Evolutionary conservation across 1,139 yeast species (phyloP).

Genomic region (Yarrowia galli): DNA sequence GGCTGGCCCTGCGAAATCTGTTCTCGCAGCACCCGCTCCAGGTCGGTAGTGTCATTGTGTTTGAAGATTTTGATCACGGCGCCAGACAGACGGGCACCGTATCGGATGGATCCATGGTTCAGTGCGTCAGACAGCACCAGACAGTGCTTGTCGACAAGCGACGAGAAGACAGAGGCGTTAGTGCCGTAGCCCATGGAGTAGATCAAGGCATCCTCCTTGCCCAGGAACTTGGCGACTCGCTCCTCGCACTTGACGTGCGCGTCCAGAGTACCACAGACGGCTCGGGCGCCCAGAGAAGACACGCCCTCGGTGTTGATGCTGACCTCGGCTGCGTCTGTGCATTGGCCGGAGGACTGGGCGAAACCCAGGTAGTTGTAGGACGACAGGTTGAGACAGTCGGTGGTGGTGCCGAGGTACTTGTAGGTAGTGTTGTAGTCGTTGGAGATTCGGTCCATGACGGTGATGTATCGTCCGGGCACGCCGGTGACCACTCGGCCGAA

Average conservation of each 20-base stretch:
- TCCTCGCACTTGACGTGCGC: constrained; percentile 77
- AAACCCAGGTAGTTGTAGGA: constrained; percentile 95
- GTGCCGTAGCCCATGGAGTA: constrained; percentile 97
- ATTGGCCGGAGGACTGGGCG: constrained; percentile 92
- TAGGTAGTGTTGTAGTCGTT: constrained; percentile 64
- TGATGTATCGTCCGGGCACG: constrained; percentile 92
- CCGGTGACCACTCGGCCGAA: constrained; percentile 96
- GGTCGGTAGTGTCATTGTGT: constrained; percentile 85
- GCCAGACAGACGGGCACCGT: constrained; percentile 92
- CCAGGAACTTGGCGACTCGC: constrained; percentile 83
- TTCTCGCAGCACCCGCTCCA: constrained; percentile 82
- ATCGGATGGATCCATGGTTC: constrained; percentile 94
- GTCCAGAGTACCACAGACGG: constrained; percentile 76
- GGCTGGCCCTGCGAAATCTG: constrained; percentile 97
- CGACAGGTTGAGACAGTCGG: constrained; percentile 83
- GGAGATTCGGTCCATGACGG: constrained; percentile 77
- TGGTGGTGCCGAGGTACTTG: constrained; percentile 74
- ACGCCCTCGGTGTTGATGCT: constrained; percentile 74
- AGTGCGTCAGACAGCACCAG: constrained; percentile 92
- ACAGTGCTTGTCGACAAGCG: constrained; percentile 85
- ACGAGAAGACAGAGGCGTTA: constrained; percentile 86
- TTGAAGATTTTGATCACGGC: constrained; percentile 92
- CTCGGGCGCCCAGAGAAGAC: constrained; percentile 79
- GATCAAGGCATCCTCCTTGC: constrained; percentile 85
- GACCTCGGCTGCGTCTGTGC: constrained; percentile 80